These are phyloP conservation scores for Eucalyptus cloeziana DNA, from an alignment of 345 rosid genomes.

Conservation along the genomic window DNA sequence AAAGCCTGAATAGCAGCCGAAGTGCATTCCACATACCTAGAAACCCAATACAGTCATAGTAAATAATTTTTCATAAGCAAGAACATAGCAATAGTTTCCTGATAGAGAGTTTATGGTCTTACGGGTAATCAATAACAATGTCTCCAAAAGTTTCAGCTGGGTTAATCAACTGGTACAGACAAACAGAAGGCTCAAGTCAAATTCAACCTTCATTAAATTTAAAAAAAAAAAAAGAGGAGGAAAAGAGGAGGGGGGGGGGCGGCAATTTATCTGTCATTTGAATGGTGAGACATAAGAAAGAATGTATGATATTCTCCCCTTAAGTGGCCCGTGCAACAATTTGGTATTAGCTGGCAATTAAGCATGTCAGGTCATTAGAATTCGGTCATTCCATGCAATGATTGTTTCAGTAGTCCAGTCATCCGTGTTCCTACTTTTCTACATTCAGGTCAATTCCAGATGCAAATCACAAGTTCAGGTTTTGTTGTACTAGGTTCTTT, in stretches of 20 bases:
- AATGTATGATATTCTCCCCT: neutral
- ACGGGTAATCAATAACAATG: conserved; percentile 93
- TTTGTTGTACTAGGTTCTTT: neutral
- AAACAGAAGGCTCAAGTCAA: neutral
- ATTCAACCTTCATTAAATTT: neutral
- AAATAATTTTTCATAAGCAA: neutral
- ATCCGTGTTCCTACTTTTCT: neutral
- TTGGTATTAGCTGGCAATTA: neutral
- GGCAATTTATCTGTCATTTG: neutral
- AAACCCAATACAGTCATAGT: conserved; percentile 1
- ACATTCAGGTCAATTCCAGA: neutral
- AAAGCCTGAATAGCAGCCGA: conserved; percentile 92
- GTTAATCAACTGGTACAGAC: conserved; percentile 56
- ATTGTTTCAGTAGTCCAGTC: neutral
- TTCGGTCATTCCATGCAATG: neutral
- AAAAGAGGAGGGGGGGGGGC: too few species aligned
- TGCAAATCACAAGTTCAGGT: neutral
- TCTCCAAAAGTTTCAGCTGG: conserved; percentile 99
- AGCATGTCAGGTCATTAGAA: neutral
- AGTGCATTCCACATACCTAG: conserved; percentile 88
- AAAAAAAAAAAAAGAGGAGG: neutral
- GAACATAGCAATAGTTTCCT: neutral
- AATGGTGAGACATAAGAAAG: neutral
- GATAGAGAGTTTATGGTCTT: conserved; percentile 22
- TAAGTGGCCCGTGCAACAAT: neutral